These are phyloP conservation scores for Colletotrichum costaricense DNA, from an alignment of 2,329 filamentous ascomycete genomes.

Conservation along the genomic window DNA sequence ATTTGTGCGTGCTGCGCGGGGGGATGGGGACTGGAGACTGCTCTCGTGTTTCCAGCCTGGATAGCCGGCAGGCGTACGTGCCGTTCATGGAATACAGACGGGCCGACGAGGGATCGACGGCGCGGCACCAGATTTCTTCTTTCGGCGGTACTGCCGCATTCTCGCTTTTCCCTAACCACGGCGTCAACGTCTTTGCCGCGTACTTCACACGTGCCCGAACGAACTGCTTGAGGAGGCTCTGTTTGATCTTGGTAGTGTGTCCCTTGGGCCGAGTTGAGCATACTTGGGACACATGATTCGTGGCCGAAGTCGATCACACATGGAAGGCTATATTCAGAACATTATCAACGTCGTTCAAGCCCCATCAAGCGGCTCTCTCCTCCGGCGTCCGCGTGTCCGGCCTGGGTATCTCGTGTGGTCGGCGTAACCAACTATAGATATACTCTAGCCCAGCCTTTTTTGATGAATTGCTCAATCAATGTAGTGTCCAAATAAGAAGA, in stretches of 20 bases:
- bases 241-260: not conserved
- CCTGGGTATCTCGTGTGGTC: not conserved
- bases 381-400: not conserved
- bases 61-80: no score
- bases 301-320: not conserved
- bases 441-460: not conserved
- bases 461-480: not conserved
- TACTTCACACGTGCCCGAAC: not conserved
- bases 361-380: not conserved
- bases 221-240: not conserved
- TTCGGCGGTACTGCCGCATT: not conserved
- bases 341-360: not conserved
- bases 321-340: not conserved
- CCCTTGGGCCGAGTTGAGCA: not conserved
- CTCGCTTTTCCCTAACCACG: not conserved
- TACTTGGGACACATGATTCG: not conserved
- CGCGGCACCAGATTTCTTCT: not conserved
- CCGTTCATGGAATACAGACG: not conserved
- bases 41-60: no score
- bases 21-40: no score
- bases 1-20: no score
- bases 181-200: not conserved
- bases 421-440: not conserved
- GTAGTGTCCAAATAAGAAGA: not conserved
- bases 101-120: not conserved